These are phyloP conservation scores for Musa itinerans DNA, from an alignment of 176 grass and related monocot species.

Conservation along the genomic window DNA sequence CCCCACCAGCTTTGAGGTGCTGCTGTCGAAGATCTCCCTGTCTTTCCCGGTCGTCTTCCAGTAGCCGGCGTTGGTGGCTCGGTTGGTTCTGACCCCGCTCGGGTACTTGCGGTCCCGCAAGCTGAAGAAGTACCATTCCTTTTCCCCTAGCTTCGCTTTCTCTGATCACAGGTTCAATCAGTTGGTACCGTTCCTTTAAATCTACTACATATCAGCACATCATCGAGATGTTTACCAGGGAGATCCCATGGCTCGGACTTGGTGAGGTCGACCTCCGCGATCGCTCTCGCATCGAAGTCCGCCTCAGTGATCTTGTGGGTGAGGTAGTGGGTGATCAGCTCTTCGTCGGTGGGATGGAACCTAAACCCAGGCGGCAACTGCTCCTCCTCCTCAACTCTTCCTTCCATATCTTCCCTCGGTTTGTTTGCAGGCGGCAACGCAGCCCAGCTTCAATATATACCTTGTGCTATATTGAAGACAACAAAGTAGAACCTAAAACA, in stretches of 20 bases:
- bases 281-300: constrained; percentile 72
- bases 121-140: constrained; percentile 4
- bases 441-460: background rate
- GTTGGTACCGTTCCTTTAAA: background rate
- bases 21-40: background rate
- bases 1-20: background rate
- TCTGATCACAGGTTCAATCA: background rate
- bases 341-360: constrained; percentile 95
- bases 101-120: background rate
- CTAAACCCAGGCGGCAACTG: constrained; percentile 78
- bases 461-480: background rate
- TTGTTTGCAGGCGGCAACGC: background rate
- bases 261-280: constrained; percentile 89
- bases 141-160: background rate
- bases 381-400: background rate
- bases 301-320: constrained; percentile 50
- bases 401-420: background rate
- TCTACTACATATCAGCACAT: no score
- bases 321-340: constrained; percentile 95
- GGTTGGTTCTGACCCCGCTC: background rate
- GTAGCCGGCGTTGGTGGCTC: background rate
- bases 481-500: background rate
- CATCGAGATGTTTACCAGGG: constrained; percentile 35
- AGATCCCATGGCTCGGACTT: constrained; percentile 99
- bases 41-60: background rate